A percentile compares a stretch with the other conserved stretches of the same genome.
Evolutionary conservation across 2,329 filamentous ascomycete genomes (phyloP).

Genomic region (Dothistroma septosporum): DNA sequence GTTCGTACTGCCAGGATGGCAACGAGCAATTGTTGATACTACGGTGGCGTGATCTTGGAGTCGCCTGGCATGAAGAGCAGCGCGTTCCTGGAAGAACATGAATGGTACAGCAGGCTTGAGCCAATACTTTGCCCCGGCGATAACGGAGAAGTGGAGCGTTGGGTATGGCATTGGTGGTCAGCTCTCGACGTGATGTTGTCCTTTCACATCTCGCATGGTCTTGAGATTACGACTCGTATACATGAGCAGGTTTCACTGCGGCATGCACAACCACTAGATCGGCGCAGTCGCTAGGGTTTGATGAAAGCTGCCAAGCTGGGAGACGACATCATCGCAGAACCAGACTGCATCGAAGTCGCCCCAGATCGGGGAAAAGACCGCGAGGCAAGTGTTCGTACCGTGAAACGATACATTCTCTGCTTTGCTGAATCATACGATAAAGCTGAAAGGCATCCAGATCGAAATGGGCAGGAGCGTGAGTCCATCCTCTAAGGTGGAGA

Average conservation of each 20-base stretch:
- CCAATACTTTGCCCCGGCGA: neutral
- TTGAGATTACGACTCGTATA: neutral
- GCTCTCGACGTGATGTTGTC: neutral
- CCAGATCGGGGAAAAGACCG: neutral
- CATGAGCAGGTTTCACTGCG: neutral
- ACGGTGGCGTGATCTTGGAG: neutral
- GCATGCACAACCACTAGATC: neutral
- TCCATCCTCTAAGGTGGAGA: neutral
- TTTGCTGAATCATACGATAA: neutral
- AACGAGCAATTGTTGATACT: too few relatives aligned
- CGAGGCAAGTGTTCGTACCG: neutral
- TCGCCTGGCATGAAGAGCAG: neutral
- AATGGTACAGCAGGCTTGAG: neutral
- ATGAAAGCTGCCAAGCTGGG: neutral
- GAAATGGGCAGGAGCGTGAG: neutral
- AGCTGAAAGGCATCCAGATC: neutral
- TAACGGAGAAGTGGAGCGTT: neutral
- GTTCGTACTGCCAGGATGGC: too few relatives aligned
- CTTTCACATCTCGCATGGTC: neutral
- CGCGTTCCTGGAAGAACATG: neutral
- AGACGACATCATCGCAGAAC: neutral
- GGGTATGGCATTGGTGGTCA: neutral
- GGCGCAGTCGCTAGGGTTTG: neutral
- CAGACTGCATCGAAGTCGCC: neutral
- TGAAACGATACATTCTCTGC: neutral